Conservation (phyloP, 2,329 filamentous ascomycete genomes). For the Claviceps fusiformis region DNA sequence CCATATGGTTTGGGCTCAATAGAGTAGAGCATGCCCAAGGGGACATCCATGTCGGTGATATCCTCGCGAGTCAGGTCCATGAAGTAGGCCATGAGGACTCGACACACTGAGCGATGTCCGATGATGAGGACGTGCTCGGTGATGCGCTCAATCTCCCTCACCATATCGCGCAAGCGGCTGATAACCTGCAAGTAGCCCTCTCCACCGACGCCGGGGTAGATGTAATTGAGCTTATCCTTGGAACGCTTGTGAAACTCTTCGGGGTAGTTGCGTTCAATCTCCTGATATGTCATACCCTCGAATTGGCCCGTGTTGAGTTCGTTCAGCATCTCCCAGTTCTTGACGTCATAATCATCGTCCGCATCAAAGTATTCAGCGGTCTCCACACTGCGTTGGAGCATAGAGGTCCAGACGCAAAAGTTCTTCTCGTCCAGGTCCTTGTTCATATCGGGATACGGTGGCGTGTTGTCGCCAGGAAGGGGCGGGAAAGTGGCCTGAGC, state of each 20-base stretch:
- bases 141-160: conserved; percentile 93
- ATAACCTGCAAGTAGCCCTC: conserved; percentile 97
- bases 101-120: conserved; percentile 80
- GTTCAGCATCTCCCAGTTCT: conserved; percentile 96
- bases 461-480: conserved; percentile 77
- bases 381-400: conserved; percentile 81
- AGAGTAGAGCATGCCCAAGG: conserved; percentile 83
- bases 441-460: conserved; percentile 78
- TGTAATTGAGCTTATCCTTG: conserved; percentile 84
- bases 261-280: conserved; percentile 66
- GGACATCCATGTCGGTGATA: conserved; percentile 88
- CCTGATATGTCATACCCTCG: conserved; percentile 88
- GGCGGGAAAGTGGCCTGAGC: conserved; percentile 76
- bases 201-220: conserved; percentile 88
- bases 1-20: conserved; percentile 97
- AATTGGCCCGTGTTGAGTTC: conserved; percentile 88
- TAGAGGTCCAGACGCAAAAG: conserved; percentile 97
- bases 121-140: conserved; percentile 90
- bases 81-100: conserved; percentile 92
- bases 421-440: conserved; percentile 64
- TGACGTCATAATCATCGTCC: conserved; percentile 90
- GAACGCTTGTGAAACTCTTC: conserved; percentile 72
- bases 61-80: conserved; percentile 82
- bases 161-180: conserved; percentile 86
- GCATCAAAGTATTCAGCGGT: conserved; percentile 78